These are phyloP conservation scores for Pelargonium australe DNA, from an alignment of 441 rosid genomes.

Conservation along the genomic window DNA sequence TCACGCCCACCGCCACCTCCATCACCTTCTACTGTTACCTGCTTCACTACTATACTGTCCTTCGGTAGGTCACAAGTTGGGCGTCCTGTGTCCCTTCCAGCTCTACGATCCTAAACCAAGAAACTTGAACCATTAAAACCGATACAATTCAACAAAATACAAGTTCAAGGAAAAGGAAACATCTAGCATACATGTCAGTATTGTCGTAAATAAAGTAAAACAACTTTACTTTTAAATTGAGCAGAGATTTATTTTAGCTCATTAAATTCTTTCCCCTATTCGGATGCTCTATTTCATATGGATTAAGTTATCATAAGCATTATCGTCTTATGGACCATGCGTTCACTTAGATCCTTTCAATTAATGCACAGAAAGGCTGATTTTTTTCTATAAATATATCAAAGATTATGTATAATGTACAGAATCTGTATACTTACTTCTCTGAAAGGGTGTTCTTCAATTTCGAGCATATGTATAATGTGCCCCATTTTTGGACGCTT, in stretches of 20 bases:
- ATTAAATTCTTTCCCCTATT: no score
- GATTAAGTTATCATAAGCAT: no score
- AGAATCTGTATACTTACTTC: background rate
- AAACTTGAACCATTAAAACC: constrained; percentile 10
- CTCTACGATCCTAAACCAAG: constrained; percentile 43
- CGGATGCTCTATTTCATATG: no score
- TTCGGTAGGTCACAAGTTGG: constrained; percentile 14
- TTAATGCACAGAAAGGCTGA: background rate
- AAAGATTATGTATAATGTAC: background rate
- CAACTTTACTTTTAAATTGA: no score
- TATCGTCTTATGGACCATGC: no score
- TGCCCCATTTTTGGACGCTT: constrained; percentile 94
- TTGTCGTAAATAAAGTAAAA: no score
- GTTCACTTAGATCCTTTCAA: background rate
- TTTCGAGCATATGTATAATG: constrained; percentile 94
- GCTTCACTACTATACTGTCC: constrained; percentile 22
- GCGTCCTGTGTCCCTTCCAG: constrained; percentile 28
- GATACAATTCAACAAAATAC: no score
- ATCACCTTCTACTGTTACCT: constrained; percentile 22
- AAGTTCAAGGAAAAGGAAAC: no score
- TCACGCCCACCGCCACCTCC: constrained; percentile 2
- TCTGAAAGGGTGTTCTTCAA: constrained; percentile 63
- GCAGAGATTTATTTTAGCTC: no score
- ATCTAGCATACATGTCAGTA: no score
- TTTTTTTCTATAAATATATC: no score